Base-by-base conservation (phyloP, 2,329 filamentous ascomycete genomes). In the Penicillium crustosum region DNA sequence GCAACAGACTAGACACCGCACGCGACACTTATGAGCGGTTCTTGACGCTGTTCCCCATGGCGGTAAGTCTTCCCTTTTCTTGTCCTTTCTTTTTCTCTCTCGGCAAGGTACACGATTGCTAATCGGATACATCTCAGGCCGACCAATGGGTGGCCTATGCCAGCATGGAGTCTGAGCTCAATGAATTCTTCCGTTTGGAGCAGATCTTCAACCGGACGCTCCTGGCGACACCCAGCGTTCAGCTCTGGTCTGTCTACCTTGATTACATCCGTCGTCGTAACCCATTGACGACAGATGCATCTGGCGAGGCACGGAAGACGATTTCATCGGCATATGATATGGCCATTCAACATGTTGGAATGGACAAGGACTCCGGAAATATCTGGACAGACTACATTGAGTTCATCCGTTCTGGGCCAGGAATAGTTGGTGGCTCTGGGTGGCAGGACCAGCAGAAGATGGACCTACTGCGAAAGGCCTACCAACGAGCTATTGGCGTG, bases 381-480 rank as follows among this genome's bases (percentile, higher is more conserved):
- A 88, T 99, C 56, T 99, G 94, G 94, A 86, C 89, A 59, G 94
- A 99, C 65, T 97, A 97, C 69, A 88, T 99, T 60, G 87, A 94
- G 65, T 97, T 99, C 71, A 86, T 97, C 74, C 93, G 92, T 71
- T 90, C 86, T 39, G 91, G 89, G 0, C 94, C 94, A 1, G 94
- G 94, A 6, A 86, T 86, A 57, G 85, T 94, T 58, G 93, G 93
- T 27, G 94, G 93, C 43, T 88, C 83, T 58, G 88, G 86, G 58
- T 99, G 94, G 95, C 93, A 97, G 75, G 94, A 97, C 71, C 90
- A 93, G 76, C 94, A 97, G 72, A 99, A 99, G 81, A 96, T 96
- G 89, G 94, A 99, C 68, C 82, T 90, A 66, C 78, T 99, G 51
- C 88, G 94, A 59, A 96, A 95, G 73, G 90, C 91, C 0, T 99